A percentile compares a stretch with the other conserved stretches of the same genome.
These are phyloP conservation scores for Physcomitrium patens DNA, from an alignment of 225 moss, liverwort and hornwort genomes.

Conservation along the genomic window DNA sequence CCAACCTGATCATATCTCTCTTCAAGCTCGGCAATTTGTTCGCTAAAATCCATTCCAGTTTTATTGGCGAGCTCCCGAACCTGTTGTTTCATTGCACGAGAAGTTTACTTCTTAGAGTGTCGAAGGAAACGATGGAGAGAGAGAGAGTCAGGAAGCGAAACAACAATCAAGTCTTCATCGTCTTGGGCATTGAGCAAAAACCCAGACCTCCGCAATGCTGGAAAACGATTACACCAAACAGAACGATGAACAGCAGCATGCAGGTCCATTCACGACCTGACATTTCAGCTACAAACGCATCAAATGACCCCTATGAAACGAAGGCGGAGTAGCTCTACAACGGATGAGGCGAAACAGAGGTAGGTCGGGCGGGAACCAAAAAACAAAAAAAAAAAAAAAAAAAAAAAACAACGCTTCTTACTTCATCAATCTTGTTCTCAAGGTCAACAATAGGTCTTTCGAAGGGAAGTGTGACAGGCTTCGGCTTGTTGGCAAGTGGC, in stretches of 20 bases:
- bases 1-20: slow-evolving; percentile 91
- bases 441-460: slow-evolving; percentile 88
- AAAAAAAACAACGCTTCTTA: slow-evolving; percentile 33
- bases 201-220: not conserved
- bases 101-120: not conserved
- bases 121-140: not conserved
- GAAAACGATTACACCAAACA: not conserved
- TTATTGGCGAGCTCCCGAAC: slow-evolving; percentile 94
- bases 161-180: not conserved
- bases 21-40: slow-evolving; percentile 93
- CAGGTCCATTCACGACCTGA: not conserved
- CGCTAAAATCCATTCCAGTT: slow-evolving; percentile 95
- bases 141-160: not conserved
- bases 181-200: not conserved
- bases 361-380: not conserved
- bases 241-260: not conserved
- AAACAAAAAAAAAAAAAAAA: not conserved
- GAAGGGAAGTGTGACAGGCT: slow-evolving; percentile 84
- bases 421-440: slow-evolving; percentile 98
- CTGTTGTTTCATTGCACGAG: slow-evolving; percentile 44
- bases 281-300: not conserved
- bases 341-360: not conserved
- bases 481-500: slow-evolving; percentile 78
- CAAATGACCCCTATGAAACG: not conserved
- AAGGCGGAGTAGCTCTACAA: not conserved